Base-by-base conservation (phyloP, 108 stramenopile species). In the Cyclostephanos invisitatus region DNA sequence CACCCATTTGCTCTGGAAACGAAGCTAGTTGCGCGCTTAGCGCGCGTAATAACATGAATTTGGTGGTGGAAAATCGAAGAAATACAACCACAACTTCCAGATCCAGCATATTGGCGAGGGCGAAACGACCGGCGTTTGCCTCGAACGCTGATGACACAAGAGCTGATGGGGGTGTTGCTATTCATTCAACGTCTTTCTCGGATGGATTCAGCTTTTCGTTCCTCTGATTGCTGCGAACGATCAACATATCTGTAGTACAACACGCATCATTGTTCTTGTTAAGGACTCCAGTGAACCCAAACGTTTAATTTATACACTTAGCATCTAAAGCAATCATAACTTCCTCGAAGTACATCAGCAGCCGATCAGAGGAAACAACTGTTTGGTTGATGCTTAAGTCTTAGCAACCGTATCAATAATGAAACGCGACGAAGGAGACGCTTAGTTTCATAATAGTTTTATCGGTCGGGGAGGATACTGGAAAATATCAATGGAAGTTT, bases 141-240 rank as follows among this genome's bases (percentile, higher is more conserved):
- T n/a, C n/a, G 37, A 37, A 32, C 22, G 59, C 36, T n/a, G 20
- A 9, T 29, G 29, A 29, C 5, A 15, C n/a, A 11, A 18, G 58
- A 24, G 24, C 56, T 4, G 56, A 57, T 28, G 27, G 15, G 5
- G 56, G 5, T 57, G 27, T 28, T 25, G 28, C 40, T 11, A 8
- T 40, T 40, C 0, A 1, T n/a, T n/a, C 27, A 42, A 0, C 44
- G 28, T 14, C 62, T 42, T 22, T 35, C 27, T 50, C 36, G 47
- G 69, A 14, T 42, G 37, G 64, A 4, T 82, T 82, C 24, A 77
- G 71, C 58, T 82, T 82, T 78, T 70, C 68, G 25, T 78, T 82
- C 48, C 27, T 82, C 12, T 72, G 27, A 61, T 32, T 28, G 51
- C 3, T 20, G 8, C 36, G 12, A 7, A 14, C 9, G 40, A 40